Evolutionary conservation across 306 rosid species (phyloP).

Genomic region (Sicyos baderoa): DNA sequence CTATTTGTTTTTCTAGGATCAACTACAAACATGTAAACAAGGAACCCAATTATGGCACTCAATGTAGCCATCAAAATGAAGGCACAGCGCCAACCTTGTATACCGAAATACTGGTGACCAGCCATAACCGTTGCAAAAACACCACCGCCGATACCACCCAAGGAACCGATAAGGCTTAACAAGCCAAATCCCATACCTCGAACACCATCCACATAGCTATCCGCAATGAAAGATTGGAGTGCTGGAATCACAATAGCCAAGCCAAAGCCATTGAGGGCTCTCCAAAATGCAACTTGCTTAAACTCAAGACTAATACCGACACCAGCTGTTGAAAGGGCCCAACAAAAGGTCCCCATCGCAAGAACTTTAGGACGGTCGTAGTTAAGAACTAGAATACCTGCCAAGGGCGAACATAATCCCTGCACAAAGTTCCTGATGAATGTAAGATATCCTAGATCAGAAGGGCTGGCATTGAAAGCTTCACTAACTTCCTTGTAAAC

Average conservation of each 20-base stretch:
- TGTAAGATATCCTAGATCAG: slow-evolving; percentile 90
- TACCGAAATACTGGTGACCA: slow-evolving; percentile 58
- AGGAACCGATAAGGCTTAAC: slow-evolving; percentile 55
- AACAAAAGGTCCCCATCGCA: slow-evolving; percentile 77
- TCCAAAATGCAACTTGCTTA: slow-evolving; percentile 76
- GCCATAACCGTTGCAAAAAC: slow-evolving; percentile 95
- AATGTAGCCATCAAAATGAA: slow-evolving; percentile 66
- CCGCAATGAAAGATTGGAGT: slow-evolving; percentile 91
- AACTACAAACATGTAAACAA: slow-evolving; percentile 62
- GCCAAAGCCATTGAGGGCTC: slow-evolving; percentile 86
- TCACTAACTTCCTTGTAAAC: slow-evolving; percentile 97
- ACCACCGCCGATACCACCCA: slow-evolving; percentile 96
- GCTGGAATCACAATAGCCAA: slow-evolving; percentile 96
- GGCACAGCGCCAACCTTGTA: slow-evolving; percentile 85
- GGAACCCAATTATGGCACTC: slow-evolving; percentile 72
- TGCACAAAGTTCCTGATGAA: slow-evolving; percentile 77
- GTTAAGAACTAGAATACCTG: slow-evolving; percentile 69
- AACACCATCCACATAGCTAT: slow-evolving; percentile 66
- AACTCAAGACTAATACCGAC: slow-evolving; percentile 58
- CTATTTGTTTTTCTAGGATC: slow-evolving; percentile 48
- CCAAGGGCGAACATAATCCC: slow-evolving; percentile 83
- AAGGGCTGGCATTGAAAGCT: slow-evolving; percentile 84
- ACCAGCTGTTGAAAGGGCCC: slow-evolving; percentile 97
- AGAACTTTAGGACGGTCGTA: slow-evolving; percentile 78
- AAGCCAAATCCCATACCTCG: slow-evolving; percentile 87